Base-by-base conservation (phyloP, 202 grass and related monocot genomes). In the Miscanthus sacchariflorus region DNA sequence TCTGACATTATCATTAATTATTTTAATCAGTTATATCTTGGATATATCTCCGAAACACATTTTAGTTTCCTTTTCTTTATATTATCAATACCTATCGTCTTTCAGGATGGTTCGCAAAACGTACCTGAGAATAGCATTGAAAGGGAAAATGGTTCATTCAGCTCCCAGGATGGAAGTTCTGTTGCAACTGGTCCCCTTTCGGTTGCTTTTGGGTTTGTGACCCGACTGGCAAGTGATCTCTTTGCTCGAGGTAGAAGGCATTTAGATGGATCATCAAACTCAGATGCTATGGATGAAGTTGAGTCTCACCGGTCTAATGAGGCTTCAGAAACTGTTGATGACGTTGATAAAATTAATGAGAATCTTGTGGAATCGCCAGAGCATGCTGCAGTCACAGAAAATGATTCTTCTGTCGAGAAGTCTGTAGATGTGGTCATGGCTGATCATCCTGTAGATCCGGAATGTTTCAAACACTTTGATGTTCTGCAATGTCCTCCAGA, bases 391-490 rank as follows among this genome's bases (percentile, higher is more conserved):
- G 81, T 74, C 56, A 74, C 83, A 81, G 79, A 78, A 85, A 76
- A 88, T 61, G 81, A 85, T 36, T 67, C 83, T 50, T 79, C 80
- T 77, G 21, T 70, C 78, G 84, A 33, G 11, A 88, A 81, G 68
- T 67, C 78, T 36, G n/a, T 36, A 76, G 87, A 91, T 49, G 85
- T 83, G 5, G 83, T 58, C 81, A 77, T 87, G 78, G 38, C 39
- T 68, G 87, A 90, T 6, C 44, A 42, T 67, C 78, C 28, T 91
- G 86, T 59, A 72, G 89, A 90, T 89, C 68, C 65, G 28, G 82
- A 91, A 86, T 82, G 68, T 59, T 97, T 95, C 81, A 99, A 95
- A 72, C 97, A 97, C 82, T 99, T 99, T 76, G 97, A 99, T 91
- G 81, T 97, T 88, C 65, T 87, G 72, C 90, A 93, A 78, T 95